These are phyloP conservation scores for Boletus sensibilis DNA, from an alignment of 768 basidiomycete genomes.

Conservation along the genomic window DNA sequence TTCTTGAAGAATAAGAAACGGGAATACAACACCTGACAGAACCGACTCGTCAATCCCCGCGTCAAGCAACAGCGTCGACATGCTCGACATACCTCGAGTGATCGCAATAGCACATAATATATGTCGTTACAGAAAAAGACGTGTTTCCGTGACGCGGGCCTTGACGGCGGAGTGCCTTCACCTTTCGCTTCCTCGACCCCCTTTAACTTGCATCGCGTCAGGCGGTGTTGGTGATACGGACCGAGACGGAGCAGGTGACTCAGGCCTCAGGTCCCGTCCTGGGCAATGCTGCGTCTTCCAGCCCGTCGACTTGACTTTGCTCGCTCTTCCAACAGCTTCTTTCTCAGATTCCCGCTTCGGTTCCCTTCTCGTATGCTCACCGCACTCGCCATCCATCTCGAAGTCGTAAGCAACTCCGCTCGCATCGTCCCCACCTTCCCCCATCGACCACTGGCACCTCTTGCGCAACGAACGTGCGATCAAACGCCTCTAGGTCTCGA, in stretches of 20 bases:
- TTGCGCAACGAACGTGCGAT: slow-evolving; percentile 63
- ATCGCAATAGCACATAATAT: slow-evolving; percentile 81
- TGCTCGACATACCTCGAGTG: slow-evolving; percentile 71
- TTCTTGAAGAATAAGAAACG: slow-evolving; percentile 79
- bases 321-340: slow-evolving; percentile 81
- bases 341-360: slow-evolving; percentile 64
- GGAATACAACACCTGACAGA: slow-evolving; percentile 70
- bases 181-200: slow-evolving; percentile 32
- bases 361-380: slow-evolving; percentile 35
- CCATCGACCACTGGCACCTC: slow-evolving; percentile 64
- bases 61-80: background rate
- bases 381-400: slow-evolving; percentile 35
- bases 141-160: slow-evolving; percentile 43
- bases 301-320: slow-evolving; percentile 68
- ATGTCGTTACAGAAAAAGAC: slow-evolving; percentile 88
- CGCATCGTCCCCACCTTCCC: slow-evolving; percentile 52
- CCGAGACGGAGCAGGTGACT: slow-evolving; percentile 59
- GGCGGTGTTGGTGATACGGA: slow-evolving; percentile 58
- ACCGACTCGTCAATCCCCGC: background rate
- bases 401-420: slow-evolving; percentile 37
- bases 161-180: slow-evolving; percentile 21
- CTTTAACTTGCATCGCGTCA: slow-evolving; percentile 41
- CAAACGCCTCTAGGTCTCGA: slow-evolving; percentile 69
- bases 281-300: slow-evolving; percentile 59
- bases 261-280: slow-evolving; percentile 48